A percentile compares a stretch with the other conserved stretches of the same genome.
Evolutionary conservation across 495 filamentous ascomycete genomes (phyloP).

Genomic region (Penicillium atrosanguineum): DNA sequence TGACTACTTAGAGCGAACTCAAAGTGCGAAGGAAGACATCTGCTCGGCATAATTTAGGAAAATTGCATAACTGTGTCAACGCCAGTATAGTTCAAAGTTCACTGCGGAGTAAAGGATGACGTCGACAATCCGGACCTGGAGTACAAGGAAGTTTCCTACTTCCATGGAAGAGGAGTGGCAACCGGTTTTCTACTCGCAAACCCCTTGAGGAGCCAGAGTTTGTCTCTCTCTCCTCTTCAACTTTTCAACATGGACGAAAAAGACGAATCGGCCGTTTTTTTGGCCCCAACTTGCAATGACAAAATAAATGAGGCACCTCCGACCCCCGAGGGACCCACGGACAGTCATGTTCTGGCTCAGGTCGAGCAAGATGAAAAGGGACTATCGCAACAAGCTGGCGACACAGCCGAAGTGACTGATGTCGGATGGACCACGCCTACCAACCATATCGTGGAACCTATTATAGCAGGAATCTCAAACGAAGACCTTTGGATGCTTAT

Average conservation of each 20-base stretch:
- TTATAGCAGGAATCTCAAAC: conserved; percentile 71
- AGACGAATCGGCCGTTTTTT: neutral
- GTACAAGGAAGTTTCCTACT: neutral
- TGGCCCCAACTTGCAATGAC: neutral
- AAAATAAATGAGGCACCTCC: neutral
- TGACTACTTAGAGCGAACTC: neutral
- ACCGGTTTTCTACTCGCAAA: too few relatives aligned
- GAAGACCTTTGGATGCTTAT: conserved; percentile 78
- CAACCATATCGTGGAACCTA: conserved; percentile 53
- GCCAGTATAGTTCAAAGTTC: too few relatives aligned
- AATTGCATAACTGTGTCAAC: too few relatives aligned
- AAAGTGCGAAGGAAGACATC: neutral
- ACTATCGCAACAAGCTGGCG: conserved; percentile 43
- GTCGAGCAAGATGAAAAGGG: conserved; percentile 48
- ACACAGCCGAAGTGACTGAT: conserved; percentile 54
- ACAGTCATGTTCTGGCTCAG: conserved; percentile 49
- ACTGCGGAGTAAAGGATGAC: conserved; percentile 6
- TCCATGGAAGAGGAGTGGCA: neutral
- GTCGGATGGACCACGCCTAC: conserved; percentile 71
- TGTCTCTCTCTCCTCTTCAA: neutral
- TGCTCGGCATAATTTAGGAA: too few relatives aligned
- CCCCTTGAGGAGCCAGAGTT: neutral
- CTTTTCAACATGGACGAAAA: neutral
- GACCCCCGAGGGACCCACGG: conserved; percentile 33
- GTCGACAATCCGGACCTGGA: conserved; percentile 7